These are phyloP conservation scores for Boletus sp. DNA, from an alignment of 768 basidiomycete species.

Conservation along the genomic window DNA sequence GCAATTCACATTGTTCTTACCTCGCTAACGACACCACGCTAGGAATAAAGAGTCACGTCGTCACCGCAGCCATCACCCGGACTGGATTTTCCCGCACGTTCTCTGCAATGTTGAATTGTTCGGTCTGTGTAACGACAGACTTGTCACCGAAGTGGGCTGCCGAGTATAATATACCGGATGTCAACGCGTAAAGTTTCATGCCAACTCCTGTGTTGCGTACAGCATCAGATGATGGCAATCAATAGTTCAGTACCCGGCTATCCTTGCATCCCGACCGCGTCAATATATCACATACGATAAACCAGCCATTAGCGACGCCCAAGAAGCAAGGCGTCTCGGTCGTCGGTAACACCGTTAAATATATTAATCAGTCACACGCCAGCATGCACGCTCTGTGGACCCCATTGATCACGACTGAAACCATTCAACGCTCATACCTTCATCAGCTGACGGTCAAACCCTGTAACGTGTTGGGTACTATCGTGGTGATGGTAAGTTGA, in stretches of 20 bases:
- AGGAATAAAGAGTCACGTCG: background rate
- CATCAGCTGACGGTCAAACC: background rate
- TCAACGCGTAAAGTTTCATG: background rate
- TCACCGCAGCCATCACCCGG: constrained; percentile 6
- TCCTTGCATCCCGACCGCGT: no score
- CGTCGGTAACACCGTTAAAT: background rate
- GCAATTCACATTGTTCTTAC: background rate
- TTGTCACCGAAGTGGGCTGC: constrained; percentile 7
- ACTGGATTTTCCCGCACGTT: constrained; percentile 14
- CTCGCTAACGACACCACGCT: background rate
- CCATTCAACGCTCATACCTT: background rate
- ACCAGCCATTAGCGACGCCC: no score
- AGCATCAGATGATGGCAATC: background rate
- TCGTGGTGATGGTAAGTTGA: background rate
- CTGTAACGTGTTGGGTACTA: background rate
- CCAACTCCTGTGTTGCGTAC: background rate
- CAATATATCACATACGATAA: no score
- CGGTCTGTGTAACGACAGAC: background rate
- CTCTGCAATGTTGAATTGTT: background rate
- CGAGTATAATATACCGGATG: background rate
- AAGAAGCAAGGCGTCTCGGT: no score
- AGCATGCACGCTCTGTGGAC: background rate
- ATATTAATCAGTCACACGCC: background rate
- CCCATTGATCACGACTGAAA: background rate
- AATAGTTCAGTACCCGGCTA: background rate